Percentiles rank a stretch among this genome's conserved stretches.
Conservation (phyloP, 257 asterid genomes). For the Solanum arcanum region DNA sequence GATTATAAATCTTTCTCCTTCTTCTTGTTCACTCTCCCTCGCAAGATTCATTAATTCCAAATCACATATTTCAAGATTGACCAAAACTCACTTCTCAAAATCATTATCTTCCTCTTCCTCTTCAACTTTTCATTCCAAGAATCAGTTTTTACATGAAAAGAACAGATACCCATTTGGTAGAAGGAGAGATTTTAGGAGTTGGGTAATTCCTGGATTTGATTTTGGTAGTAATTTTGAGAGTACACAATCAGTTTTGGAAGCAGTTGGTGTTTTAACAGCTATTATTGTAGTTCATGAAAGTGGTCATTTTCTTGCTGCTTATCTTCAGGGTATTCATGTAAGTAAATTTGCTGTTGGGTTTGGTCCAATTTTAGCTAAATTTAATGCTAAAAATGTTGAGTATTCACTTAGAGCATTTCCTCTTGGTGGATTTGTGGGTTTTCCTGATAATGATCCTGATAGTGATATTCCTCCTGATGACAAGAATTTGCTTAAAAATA, state of each 20-base stretch:
- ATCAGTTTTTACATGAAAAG: constrained; percentile 17
- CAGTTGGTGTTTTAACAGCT: constrained; percentile 69
- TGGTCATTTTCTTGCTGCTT: constrained; percentile 92
- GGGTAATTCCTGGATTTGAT: constrained; percentile 58
- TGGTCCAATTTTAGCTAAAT: constrained; percentile 87
- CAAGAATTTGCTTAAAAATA: constrained; percentile 65
- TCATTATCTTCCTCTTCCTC: constrained; percentile 11
- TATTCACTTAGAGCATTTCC: constrained; percentile 92
- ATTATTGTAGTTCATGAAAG: constrained; percentile 83
- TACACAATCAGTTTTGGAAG: constrained; percentile 71
- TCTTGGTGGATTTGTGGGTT: constrained; percentile 94
- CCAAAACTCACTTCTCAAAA: constrained; percentile 22
- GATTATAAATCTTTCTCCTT: constrained; percentile 48
- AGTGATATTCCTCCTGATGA: constrained; percentile 90
- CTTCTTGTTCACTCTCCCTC: constrained; percentile 30
- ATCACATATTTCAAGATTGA: constrained; percentile 29
- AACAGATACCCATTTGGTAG: constrained; percentile 11
- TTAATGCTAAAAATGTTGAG: constrained; percentile 75
- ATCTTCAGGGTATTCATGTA: constrained; percentile 91
- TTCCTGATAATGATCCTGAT: constrained; percentile 96
- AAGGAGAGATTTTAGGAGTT: constrained; percentile 24
- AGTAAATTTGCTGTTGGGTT: constrained; percentile 96
- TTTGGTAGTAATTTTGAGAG: constrained; percentile 49
- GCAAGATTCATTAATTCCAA: constrained; percentile 32
- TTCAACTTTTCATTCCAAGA: constrained; percentile 27